A percentile compares a stretch with the other conserved stretches of the same genome.
Evolutionary conservation across 2,329 filamentous ascomycete species (phyloP).

Genomic region (Cladosporium colombiae): DNA sequence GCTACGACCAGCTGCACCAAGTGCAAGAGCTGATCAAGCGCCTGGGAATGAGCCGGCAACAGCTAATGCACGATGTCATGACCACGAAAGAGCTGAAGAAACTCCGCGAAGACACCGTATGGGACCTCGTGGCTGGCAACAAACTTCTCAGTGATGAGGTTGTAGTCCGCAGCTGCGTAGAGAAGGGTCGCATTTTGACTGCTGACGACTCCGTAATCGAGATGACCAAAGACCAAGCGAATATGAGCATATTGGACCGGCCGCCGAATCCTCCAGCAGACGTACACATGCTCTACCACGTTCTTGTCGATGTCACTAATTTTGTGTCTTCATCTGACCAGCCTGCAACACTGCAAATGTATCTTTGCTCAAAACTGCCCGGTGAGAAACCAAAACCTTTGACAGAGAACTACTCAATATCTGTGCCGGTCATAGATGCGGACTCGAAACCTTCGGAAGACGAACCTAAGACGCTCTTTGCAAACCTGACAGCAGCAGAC

Average conservation of each 20-base stretch:
- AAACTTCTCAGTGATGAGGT: slow-evolving; percentile 92
- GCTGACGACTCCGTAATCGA: slow-evolving; percentile 92
- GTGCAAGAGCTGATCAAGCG: slow-evolving; percentile 77
- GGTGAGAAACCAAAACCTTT: slow-evolving; percentile 65
- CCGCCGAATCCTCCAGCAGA: slow-evolving; percentile 69
- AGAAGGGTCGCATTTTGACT: slow-evolving; percentile 82
- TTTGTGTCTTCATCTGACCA: slow-evolving; percentile 75
- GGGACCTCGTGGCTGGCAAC: slow-evolving; percentile 92
- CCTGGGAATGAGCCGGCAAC: slow-evolving; percentile 82
- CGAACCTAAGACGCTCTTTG: slow-evolving; percentile 81
- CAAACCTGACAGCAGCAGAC: slow-evolving; percentile 78
- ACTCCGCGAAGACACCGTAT: slow-evolving; percentile 86
- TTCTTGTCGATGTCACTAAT: slow-evolving; percentile 80
- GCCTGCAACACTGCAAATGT: slow-evolving; percentile 73
- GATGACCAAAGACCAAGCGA: slow-evolving; percentile 84
- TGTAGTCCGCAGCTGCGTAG: slow-evolving; percentile 85
- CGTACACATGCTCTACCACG: slow-evolving; percentile 73
- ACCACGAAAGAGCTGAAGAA: slow-evolving; percentile 80
- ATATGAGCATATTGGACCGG: slow-evolving; percentile 91
- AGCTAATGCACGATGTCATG: slow-evolving; percentile 91
- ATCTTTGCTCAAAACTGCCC: slow-evolving; percentile 71
- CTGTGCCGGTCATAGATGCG: slow-evolving; percentile 72
- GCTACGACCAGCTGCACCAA: slow-evolving; percentile 78
- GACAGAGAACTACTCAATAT: slow-evolving; percentile 80
- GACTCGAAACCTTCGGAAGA: slow-evolving; percentile 66